phyloP scores from a whole-genome alignment of 371 early-diverging fungal genomes.

The Mortierella sp. region DNA sequence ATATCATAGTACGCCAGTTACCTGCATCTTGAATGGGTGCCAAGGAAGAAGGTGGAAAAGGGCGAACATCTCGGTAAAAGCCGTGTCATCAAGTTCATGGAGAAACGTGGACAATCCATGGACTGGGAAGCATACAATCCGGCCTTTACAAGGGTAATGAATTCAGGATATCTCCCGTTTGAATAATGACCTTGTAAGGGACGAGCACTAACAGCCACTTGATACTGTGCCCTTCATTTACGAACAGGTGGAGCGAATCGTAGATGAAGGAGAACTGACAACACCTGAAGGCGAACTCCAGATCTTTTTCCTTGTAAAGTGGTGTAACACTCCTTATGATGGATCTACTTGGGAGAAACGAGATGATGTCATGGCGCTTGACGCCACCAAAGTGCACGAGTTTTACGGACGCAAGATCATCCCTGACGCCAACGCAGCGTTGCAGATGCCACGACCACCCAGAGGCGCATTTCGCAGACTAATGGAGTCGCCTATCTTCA shows the following conservation, averaged over 20 bases:
- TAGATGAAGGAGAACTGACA: constrained; percentile 84
- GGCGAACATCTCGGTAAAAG: constrained; percentile 78
- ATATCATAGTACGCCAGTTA: constrained; percentile 71
- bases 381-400: constrained; percentile 60
- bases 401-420: constrained; percentile 62
- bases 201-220: neutral
- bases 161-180: neutral
- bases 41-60: constrained; percentile 67
- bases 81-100: constrained; percentile 82
- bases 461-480: constrained; percentile 69
- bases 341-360: constrained; percentile 88
- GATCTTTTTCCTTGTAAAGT: constrained; percentile 89
- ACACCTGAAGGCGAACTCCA: constrained; percentile 65
- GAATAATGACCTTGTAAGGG: neutral
- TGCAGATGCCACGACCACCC: constrained; percentile 64
- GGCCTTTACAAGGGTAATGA: constrained; percentile 53
- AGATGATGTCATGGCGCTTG: constrained; percentile 66
- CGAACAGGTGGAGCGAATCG: constrained; percentile 76
- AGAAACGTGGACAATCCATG: constrained; percentile 65
- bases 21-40: constrained; percentile 88
- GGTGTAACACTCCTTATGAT: constrained; percentile 93
- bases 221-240: neutral
- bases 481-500: constrained; percentile 72
- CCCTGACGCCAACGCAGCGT: constrained; percentile 58
- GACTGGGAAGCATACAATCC: constrained; percentile 71